These are phyloP conservation scores for Picea abies DNA, from an alignment of 83 land plant species.

Conservation along the genomic window DNA sequence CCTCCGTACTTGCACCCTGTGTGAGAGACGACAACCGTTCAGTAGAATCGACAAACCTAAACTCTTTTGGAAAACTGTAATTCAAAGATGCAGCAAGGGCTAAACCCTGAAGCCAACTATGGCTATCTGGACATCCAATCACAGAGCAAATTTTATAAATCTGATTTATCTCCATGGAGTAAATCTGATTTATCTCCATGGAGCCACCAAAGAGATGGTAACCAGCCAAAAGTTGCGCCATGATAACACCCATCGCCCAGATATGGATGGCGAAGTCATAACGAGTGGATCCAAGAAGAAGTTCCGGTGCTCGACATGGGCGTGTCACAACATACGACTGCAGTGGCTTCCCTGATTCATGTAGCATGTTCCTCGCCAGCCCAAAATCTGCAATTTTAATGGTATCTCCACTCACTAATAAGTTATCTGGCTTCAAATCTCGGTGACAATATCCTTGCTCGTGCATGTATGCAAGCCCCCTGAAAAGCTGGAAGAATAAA, in stretches of 20 bases:
- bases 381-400: slow-evolving; percentile 5
- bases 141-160: neutral
- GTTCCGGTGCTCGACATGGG: neutral
- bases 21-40: neutral
- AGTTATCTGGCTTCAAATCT: neutral
- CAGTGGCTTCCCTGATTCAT: neutral
- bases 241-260: neutral
- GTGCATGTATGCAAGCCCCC: neutral
- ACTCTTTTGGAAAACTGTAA: neutral
- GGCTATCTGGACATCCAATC: neutral
- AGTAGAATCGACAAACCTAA: neutral
- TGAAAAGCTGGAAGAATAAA: neutral
- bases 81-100: neutral
- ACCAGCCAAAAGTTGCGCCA: neutral
- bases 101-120: neutral
- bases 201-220: neutral
- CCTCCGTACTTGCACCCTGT: neutral
- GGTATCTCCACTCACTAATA: neutral
- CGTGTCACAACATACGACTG: neutral
- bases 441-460: neutral
- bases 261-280: neutral
- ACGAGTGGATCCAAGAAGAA: neutral
- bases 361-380: neutral
- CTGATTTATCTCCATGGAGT: too few relatives aligned
- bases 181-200: neutral